Evolutionary conservation across 768 basidiomycete genomes (phyloP), one percentile per base, ranked within the genome.

Genomic region (Boletus rubroflammeus): DNA sequence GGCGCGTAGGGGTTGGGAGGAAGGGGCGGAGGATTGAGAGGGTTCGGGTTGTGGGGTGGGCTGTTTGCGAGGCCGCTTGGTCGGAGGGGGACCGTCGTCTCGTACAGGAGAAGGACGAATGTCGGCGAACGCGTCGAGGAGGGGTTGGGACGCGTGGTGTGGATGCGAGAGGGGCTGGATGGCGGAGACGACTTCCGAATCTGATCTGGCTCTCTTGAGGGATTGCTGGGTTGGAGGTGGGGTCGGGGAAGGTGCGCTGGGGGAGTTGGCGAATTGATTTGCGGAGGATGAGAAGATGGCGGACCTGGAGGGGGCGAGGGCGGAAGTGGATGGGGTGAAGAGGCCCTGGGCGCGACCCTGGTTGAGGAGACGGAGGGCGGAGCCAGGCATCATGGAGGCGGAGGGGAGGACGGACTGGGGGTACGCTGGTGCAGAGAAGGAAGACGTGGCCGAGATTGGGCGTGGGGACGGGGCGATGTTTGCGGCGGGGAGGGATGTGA

Each of bases 371-470:
- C 88, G 85, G 47, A 92, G 82, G 26, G 90, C 90, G 41, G 90
- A 91, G 45, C 90, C 90, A 32, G 90, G 90, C 84, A 90, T 85
- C 66, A 92, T 92, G 39, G 90, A 87, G 29, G 88, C 80, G n/a
- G 90, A 85, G 2, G 86, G 86, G 53, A 92, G 79, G 34, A 73
- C 69, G 67, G 78, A 58, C 78, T 84, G 56, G 78, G 78, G 57
- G 62, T 82, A 83, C 53, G 74, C 73, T 34, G 73, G 75, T 45
- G 76, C 79, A 46, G 83, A 81, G 66, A 83, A 86, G 41, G 85
- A 85, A 19, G 86, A 83, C 9, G 86, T 79, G 39, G 85, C 81
- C 51, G 86, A 87, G 47, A 86, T 71, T 34, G 86, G 84, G 34
- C 85, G 80, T 29, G 84, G 79, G 54, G 85, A 81, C 23, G 78